Conservation (phyloP, 2,329 filamentous ascomycete species). For the Fusarium lateritium region DNA sequence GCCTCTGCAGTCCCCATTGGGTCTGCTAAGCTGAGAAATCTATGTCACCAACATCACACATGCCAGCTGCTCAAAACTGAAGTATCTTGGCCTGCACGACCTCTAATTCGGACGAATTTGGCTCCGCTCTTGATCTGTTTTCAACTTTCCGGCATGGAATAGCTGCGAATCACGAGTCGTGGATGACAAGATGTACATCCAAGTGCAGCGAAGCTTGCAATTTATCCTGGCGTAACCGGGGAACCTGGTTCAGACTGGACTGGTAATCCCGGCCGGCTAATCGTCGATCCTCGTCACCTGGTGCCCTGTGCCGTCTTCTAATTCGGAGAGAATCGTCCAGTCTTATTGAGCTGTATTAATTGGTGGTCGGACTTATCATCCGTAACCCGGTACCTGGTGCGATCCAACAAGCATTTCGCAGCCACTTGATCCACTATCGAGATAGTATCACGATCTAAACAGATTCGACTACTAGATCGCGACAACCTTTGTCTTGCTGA, state of each 20-base stretch:
- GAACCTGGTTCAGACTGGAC: conserved; percentile 19
- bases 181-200: not conserved
- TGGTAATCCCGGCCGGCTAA: conserved; percentile 10
- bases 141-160: not conserved
- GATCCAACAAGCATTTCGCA: conserved; percentile 30
- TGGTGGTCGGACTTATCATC: conserved; percentile 20
- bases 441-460: conserved; percentile 43
- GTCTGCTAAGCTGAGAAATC: not conserved
- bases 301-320: conserved; percentile 12
- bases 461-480: conserved; percentile 39
- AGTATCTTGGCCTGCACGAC: conserved; percentile 13
- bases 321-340: conserved; percentile 21
- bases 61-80: conserved; percentile 10
- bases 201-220: not conserved
- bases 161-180: conserved; percentile 8
- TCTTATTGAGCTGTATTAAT: conserved; percentile 19
- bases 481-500: conserved; percentile 32
- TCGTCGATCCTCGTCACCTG: conserved; percentile 26
- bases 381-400: conserved; percentile 39
- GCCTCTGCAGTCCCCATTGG: conserved; percentile 18
- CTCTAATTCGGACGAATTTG: conserved; percentile 18
- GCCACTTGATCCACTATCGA: conserved; percentile 46
- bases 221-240: conserved; percentile 18
- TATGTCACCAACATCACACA: conserved; percentile 26
- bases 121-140: conserved; percentile 1